Evolutionary conservation across 129 eudicot genomes (phyloP), one percentile per base, ranked within the genome.

Genomic region (Flaveria linearis): DNA sequence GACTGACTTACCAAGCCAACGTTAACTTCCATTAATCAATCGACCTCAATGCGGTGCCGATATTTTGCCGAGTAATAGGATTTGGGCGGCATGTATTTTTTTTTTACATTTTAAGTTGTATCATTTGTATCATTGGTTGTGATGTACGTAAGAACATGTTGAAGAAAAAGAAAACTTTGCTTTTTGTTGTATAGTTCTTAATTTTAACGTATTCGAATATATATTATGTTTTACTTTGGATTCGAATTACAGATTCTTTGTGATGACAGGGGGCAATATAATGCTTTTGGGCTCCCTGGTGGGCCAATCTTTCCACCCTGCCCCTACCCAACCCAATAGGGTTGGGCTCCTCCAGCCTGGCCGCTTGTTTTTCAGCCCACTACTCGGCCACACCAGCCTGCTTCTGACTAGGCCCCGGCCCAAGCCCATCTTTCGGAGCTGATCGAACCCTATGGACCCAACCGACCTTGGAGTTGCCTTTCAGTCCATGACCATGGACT

Each of bases 1-100:
- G 98, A 11, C 25, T 84, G 85, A 88, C 96, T 78, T 93, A 93
- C 75, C 76, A 80, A 61, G 77, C 94, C 49, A 75, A 73, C 3
- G 83, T 63, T 56, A 90, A 92, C 83, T 92, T 92, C 81, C 90
- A 73, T 61, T 92, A 76, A 80, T 77, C 26, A 2, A 23, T 15
- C 20, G 14, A 16, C 71, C 16, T 43, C 49, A 43, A 68, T 67
- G 45, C 33, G 46, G 23, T 33, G 46, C 74, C 5, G 33, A 67
- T 30, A 18, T 51, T 73, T 74, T 75, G 69, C 25, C 13, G 22
- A 39, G 15, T 4, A 23, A 62, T 78, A 57, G 76, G 22, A 52
- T 69, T 46, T 78, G n/a, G n/a, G 81, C 64, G 49, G 17, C 53
- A 77, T 7, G 46, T 68, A 49, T 73, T 60, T 52, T 52, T 76